Evolutionary conservation across 2,329 filamentous ascomycete genomes (phyloP).

Genomic region (Rutstroemia sp.): DNA sequence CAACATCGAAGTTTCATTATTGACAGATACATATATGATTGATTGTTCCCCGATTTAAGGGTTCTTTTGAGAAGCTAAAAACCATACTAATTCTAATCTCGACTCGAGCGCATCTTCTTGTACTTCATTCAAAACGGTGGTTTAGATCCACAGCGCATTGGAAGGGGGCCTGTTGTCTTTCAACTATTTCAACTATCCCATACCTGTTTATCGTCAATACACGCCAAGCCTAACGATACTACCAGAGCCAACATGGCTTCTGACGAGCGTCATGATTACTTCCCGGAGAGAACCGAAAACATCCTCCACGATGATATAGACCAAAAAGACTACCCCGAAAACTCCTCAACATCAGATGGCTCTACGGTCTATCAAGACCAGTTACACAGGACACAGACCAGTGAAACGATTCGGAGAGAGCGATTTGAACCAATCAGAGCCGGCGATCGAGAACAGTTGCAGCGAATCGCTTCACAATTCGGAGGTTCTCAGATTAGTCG

Average conservation of each 20-base stretch:
- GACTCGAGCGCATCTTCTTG: no score
- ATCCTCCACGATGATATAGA: not conserved
- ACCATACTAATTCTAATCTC: no score
- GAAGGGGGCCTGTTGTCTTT: no score
- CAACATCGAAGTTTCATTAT: no score
- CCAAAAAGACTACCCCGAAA: not conserved
- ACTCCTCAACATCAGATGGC: not conserved
- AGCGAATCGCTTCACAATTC: constrained; percentile 23
- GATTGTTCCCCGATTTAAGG: no score
- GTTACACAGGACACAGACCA: constrained; percentile 12
- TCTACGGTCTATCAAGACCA: constrained; percentile 10
- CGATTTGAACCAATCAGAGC: constrained; percentile 20
- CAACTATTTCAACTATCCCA: no score
- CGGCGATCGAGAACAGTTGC: constrained; percentile 23
- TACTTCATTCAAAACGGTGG: no score
- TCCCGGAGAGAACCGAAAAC: not conserved
- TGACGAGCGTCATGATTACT: not conserved
- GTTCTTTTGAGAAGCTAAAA: no score
- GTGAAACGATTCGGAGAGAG: constrained; percentile 14
- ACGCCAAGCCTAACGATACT: no score
- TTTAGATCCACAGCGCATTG: no score
- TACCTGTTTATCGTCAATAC: no score
- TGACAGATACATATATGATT: no score
- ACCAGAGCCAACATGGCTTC: constrained; percentile 5
- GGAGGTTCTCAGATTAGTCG: constrained; percentile 11